Evolutionary conservation across 1,139 yeast genomes (phyloP), one percentile per base, ranked within the genome.

Genomic region (Hansenula sp.): DNA sequence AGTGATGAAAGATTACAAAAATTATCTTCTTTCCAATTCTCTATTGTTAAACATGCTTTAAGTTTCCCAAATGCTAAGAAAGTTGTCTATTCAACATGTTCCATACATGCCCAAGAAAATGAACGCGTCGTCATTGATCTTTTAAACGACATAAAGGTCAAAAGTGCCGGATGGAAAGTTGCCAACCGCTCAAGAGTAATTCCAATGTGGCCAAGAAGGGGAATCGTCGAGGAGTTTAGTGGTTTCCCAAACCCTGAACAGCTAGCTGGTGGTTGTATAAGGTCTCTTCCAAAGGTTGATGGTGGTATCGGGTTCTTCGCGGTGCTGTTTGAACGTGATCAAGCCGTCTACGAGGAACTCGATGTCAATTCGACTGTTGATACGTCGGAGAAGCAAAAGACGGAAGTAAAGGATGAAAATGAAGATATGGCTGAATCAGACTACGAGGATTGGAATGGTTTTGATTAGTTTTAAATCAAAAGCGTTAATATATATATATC

Each of bases 291-390:
- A 0, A 84, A 80, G 52, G 84, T 77, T 44, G 98, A 93, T 61
- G 97, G 98, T 32, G 99, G 99, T 12, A 93, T 93, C 55, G 99
- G 99, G 0, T 93, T 93, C 61, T 93, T 93, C 66, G 98, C 97
- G 1, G 98, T 65, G 4, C 59, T 69, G 38, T 68, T 68, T 93
- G 59, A 84, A 87, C 48, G 99, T 36, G 38, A 12, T n/a, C 36
- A n/a, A 13, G 32, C 17, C 3, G 47, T 34, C 3, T 44, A 18
- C 3, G 19, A 33, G 19, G 36, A 33, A 10, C 34, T 8, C 3
- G 41, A 27, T 5, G 41, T 42, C 38, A 19, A 30, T 30, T 24
- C 43, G 38, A 5, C 46, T 36, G 25, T 21, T 21, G 25, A 21
- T 6, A 21, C 5, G 5, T 6, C 8, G 5, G 45, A 36, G n/a